Evolutionary conservation across 2,329 filamentous ascomycete genomes (phyloP).

Genomic region (Endothia cerciana): DNA sequence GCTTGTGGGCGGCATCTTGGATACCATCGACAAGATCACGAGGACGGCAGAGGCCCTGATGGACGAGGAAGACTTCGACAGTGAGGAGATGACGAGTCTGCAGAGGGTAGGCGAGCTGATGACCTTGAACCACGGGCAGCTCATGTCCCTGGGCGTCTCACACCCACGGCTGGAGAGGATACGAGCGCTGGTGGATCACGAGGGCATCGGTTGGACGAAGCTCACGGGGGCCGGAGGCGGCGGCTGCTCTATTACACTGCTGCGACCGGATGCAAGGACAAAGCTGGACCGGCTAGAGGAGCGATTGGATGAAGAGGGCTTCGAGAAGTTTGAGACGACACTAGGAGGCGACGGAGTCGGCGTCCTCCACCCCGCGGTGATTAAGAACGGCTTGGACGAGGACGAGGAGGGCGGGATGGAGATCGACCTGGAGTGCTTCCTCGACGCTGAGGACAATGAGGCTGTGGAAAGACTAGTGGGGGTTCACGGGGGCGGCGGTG

Average conservation of each 20-base stretch:
- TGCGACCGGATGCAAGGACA: constrained; percentile 67
- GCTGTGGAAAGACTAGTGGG: constrained; percentile 89
- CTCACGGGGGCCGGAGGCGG: constrained; percentile 94
- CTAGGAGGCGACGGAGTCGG: constrained; percentile 93
- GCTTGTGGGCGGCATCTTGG: constrained; percentile 79
- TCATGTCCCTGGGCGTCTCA: constrained; percentile 90
- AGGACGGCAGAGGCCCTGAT: constrained; percentile 59
- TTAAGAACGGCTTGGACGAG: constrained; percentile 82
- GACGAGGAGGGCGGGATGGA: constrained; percentile 83
- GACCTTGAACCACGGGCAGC: constrained; percentile 88
- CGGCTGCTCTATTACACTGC: constrained; percentile 90
- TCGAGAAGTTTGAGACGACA: constrained; percentile 84
- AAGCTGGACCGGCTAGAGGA: constrained; percentile 66
- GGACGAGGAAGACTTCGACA: constrained; percentile 68
- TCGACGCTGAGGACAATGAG: constrained; percentile 80
- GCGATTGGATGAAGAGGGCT: constrained; percentile 72
- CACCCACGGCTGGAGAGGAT: constrained; percentile 92
- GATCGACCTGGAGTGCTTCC: constrained; percentile 83
- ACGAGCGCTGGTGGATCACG: constrained; percentile 85
- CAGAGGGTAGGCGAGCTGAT: constrained; percentile 83
- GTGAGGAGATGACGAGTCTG: constrained; percentile 65
- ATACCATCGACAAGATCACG: constrained; percentile 80
- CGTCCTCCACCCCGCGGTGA: constrained; percentile 88
- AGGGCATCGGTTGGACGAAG: constrained; percentile 95
- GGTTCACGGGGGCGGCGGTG: constrained; percentile 69